phyloP scores from a whole-genome alignment of 2,329 filamentous ascomycete species.

The Cladosporium sp. region DNA sequence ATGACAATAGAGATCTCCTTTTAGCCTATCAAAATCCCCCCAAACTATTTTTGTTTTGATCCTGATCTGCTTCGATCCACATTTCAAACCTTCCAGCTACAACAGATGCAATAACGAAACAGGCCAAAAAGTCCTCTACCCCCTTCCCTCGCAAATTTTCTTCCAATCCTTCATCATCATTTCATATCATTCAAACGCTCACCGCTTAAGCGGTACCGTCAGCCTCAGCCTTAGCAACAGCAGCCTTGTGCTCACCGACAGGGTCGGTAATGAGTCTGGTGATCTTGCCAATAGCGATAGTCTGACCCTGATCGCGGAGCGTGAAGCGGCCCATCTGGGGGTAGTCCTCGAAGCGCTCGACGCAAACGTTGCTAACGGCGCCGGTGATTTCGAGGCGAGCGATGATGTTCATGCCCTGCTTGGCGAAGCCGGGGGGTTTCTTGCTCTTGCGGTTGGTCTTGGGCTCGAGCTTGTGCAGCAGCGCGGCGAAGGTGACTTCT shows the following conservation, averaged over 20 bases:
- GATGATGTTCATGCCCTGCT: conserved; percentile 77
- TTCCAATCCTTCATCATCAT: too few species aligned
- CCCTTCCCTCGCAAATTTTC: too few species aligned
- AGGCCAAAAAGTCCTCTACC: too few species aligned
- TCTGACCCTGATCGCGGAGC: conserved; percentile 85
- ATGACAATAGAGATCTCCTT: too few species aligned
- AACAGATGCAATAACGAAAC: too few species aligned
- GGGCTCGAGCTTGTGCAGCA: conserved; percentile 93
- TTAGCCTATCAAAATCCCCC: too few species aligned
- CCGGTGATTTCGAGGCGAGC: conserved; percentile 83
- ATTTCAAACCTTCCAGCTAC: too few species aligned
- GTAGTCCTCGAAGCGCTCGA: conserved; percentile 94
- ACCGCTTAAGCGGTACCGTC: conserved; percentile 3
- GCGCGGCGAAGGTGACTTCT: conserved; percentile 83
- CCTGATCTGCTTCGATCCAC: too few species aligned
- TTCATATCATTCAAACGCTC: too few species aligned
- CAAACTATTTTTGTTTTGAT: too few species aligned
- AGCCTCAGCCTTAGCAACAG: conserved; percentile 18
- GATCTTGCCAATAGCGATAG: conserved; percentile 98
- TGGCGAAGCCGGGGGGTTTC: conserved; percentile 85
- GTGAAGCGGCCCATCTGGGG: conserved; percentile 90
- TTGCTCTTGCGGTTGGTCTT: conserved; percentile 92
- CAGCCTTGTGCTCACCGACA: conserved; percentile 13
- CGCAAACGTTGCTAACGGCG: conserved; percentile 72
- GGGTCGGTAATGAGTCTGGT: conserved; percentile 69